Base-by-base conservation (phyloP, 1,284 basidiomycete genomes). In the Takashimella tepidaria region DNA sequence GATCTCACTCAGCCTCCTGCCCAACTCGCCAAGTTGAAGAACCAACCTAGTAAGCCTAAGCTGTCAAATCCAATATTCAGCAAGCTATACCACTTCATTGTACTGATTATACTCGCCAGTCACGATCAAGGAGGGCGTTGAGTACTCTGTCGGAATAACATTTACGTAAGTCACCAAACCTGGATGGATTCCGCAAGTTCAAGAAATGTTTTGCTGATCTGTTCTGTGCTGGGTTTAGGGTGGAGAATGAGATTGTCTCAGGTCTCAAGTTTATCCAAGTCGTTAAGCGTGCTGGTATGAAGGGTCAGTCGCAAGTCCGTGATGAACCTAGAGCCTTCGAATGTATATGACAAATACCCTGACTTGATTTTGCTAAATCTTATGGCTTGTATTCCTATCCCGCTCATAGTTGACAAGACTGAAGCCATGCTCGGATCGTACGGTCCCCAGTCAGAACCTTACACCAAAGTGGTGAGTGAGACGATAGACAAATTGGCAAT, bases 181-280 rank as follows among this genome's bases (percentile, higher is more conserved):
- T 45, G 13, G 6, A 3, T 19, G 43, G 6, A 45, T 12, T 12
- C 11, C 20, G 20, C 20, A 10, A 3, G n/a, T n/a, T n/a, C n/a
- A n/a, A n/a, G n/a, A n/a, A n/a, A n/a, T n/a, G n/a, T n/a, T n/a
- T n/a, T n/a, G n/a, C n/a, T n/a, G n/a, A n/a, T n/a, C n/a, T n/a
- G n/a, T n/a, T n/a, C n/a, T n/a, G n/a, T n/a, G n/a, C n/a, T n/a
- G n/a, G n/a, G n/a, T n/a, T 16, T 16, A 37, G 31, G 31, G 76
- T 79, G 25, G 76, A 79, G 53, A 71, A 73, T 52, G 77, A 79
- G 53, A 78, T 80, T 50, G 76, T 80, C 5, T 79, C 78, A 6
- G 80, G 81, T 2, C 69, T 82, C 53, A 76, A 77, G 55, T 82
- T 80, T 63, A 66, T 82, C 23, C 78, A 78, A 56, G 74, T 80